A percentile compares a stretch with the other conserved stretches of the same genome.
Evolutionary conservation across 257 asterid genomes (phyloP).

Genomic region (Fraxinus quadrangulata): DNA sequence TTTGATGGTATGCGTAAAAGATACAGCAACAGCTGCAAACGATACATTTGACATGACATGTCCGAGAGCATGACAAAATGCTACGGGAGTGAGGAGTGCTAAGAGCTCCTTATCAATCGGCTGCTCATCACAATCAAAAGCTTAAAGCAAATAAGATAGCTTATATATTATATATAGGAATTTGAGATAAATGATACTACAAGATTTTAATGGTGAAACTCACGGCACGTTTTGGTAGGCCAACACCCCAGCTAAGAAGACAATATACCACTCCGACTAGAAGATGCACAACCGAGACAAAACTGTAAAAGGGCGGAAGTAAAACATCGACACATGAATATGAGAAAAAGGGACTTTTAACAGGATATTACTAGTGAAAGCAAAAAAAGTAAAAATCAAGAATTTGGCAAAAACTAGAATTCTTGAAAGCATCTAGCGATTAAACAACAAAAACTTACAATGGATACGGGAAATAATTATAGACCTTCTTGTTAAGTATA

Average conservation of each 20-base stretch:
- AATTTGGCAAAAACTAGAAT: not conserved
- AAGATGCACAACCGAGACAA: conserved; percentile 61
- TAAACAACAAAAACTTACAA: conserved; percentile 39
- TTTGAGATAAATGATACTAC: not conserved
- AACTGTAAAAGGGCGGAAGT: conserved; percentile 29
- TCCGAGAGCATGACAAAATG: conserved; percentile 64
- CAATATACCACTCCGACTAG: conserved; percentile 64
- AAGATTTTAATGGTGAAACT: conserved; percentile 23
- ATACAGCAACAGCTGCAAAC: conserved; percentile 68
- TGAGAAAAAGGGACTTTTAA: not conserved
- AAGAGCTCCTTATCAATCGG: conserved; percentile 53
- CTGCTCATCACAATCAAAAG: conserved; percentile 33
- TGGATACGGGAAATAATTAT: conserved; percentile 67
- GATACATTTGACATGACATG: conserved; percentile 71
- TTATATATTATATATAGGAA: not conserved
- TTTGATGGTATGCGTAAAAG: conserved; percentile 66
- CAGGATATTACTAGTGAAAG: not conserved
- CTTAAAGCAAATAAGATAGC: conserved; percentile 12
- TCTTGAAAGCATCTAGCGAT: not conserved
- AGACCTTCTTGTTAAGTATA: conserved; percentile 67
- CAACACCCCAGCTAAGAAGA: conserved; percentile 52
- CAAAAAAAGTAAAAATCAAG: not conserved
- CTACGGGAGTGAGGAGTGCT: conserved; percentile 59
- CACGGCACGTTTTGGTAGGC: conserved; percentile 65
- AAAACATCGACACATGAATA: not conserved